A percentile compares a stretch with the other conserved stretches of the same genome.
phyloP scores from a whole-genome alignment of 345 rosid genomes.

The Brassica juncea region DNA sequence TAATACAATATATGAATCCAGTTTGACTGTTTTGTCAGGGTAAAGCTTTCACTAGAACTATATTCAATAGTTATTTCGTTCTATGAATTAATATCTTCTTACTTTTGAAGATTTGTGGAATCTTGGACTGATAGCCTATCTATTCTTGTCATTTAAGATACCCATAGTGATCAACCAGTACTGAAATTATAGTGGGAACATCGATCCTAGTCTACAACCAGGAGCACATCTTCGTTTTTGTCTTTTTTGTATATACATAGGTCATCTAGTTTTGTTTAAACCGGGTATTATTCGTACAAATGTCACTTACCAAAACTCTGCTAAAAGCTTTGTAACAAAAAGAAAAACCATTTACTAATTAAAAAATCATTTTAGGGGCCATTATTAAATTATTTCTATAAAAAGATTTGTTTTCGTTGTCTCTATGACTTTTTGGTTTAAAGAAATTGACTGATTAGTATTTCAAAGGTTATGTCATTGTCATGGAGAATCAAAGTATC shows the following conservation, averaged over 20 bases:
- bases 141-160: neutral
- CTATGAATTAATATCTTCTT: neutral
- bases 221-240: neutral
- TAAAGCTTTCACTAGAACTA: neutral
- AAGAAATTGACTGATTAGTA: constrained; percentile 2
- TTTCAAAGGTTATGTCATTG: constrained; percentile 3
- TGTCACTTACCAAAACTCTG: neutral
- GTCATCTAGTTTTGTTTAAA: neutral
- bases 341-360: neutral
- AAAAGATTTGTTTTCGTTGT: neutral
- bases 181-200: neutral
- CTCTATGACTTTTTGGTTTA: constrained; percentile 7
- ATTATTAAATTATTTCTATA: no score
- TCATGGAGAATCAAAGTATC: constrained; percentile 23
- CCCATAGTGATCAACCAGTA: neutral
- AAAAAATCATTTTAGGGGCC: no score
- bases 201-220: neutral
- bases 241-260: neutral
- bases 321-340: neutral
- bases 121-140: neutral
- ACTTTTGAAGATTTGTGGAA: neutral
- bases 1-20: neutral
- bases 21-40: neutral
- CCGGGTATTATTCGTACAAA: neutral
- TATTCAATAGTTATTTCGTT: neutral